Base-by-base conservation (phyloP, 2,329 filamentous ascomycete species). In the Penicillium decumbens region DNA sequence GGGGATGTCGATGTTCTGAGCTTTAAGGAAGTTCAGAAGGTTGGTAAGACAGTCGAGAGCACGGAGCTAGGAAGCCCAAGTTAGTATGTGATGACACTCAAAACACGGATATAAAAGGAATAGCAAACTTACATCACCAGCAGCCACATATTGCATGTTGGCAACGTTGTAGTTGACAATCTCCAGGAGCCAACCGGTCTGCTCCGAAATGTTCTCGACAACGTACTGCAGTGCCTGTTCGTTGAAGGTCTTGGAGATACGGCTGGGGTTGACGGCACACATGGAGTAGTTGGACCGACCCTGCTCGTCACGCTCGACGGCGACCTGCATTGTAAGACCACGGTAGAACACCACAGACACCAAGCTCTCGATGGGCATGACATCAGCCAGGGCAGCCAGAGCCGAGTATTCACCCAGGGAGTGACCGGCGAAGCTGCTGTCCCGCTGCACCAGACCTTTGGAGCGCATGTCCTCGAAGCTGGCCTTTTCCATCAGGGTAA, bases 291-390 rank as follows among this genome's bases (percentile, higher is more conserved):
- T 97, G 61, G 91, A 96, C 49, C 93, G 88, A 32, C 93, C 93
- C 57, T 83, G 78, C 51, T 86, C 91, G 70, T 98, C 93, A 69
- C 93, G 90, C 77, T 97, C 93, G 57, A 98, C 93, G 23, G 93
- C 93, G 41, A 98, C 93, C 75, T 98, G 93, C 93, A 98, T 98
- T 20, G 93, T 98, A 65, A 98, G 78, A 66, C 93, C 93, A 72
- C 93, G 90, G 78, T 98, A 98, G 81, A 98, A 98, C 47, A 98
- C 95, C 41, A 98, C 93, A 0, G 93, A 97, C 1, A 98, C 93
- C 71, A 98, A 79, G 61, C 87, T 93, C 78, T 98, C 93, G 65
- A 98, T 98, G n/a, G 95, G 93, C 89, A 98, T 95, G 68, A 98
- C 93, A 66, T 98, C 92, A 9, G 95, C 93, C 53, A 98, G 80